Conservation (phyloP, 139 green algal species). For the Nannochloris sp. region DNA sequence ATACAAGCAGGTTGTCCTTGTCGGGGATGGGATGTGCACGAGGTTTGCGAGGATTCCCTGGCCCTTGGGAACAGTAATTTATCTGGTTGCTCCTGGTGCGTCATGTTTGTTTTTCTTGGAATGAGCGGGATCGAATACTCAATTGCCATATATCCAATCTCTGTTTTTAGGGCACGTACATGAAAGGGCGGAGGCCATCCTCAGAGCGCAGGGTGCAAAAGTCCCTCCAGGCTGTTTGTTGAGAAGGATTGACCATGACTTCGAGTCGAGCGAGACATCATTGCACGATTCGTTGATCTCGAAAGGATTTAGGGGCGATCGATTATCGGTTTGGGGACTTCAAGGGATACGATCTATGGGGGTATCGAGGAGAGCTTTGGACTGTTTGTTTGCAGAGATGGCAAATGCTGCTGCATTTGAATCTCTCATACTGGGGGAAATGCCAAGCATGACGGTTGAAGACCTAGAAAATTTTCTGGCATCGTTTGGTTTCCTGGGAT, state of each 20-base stretch:
- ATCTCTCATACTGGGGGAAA: constrained; percentile 41
- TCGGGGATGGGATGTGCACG: constrained; percentile 62
- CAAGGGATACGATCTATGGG: constrained; percentile 20
- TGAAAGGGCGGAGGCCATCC: constrained; percentile 30
- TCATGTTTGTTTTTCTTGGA: background rate
- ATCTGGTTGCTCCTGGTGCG: constrained; percentile 38
- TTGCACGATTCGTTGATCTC: constrained; percentile 20
- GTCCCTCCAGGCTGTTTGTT: constrained; percentile 54
- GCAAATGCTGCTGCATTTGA: constrained; percentile 39
- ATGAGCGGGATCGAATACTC: background rate
- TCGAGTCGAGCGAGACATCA: background rate
- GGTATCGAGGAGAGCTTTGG: background rate
- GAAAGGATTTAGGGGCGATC: constrained; percentile 43
- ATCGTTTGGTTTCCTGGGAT: constrained; percentile 25
- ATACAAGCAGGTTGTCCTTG: constrained; percentile 57
- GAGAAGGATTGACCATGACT: constrained; percentile 32
- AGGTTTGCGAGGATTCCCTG: constrained; percentile 55
- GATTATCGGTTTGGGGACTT: constrained; percentile 50
- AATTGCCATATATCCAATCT: background rate
- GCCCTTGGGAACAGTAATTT: constrained; percentile 60
- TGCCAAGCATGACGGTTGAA: constrained; percentile 17
- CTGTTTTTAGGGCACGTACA: constrained; percentile 22
- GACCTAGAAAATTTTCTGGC: constrained; percentile 37
- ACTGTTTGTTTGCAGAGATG: constrained; percentile 27
- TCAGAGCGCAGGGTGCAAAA: constrained; percentile 16